Percentiles rank a stretch among this genome's conserved stretches.
Conservation (phyloP, 805 yeast genomes). For the Pichia occidentalis region DNA sequence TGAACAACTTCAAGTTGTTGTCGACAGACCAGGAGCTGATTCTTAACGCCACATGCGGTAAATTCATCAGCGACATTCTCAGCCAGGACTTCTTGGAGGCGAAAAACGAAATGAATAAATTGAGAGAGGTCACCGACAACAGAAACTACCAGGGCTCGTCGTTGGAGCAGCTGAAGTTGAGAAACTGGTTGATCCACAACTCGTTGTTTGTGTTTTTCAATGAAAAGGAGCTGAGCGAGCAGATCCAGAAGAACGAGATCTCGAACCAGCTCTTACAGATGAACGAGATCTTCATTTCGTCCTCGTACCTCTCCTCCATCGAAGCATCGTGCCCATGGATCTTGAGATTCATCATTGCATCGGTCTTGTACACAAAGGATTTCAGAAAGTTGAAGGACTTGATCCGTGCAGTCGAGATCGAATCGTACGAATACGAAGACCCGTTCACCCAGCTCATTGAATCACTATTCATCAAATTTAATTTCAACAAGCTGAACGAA, state of each 20-base stretch:
- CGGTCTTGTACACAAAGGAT: slow-evolving; percentile 39
- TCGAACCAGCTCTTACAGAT: slow-evolving; percentile 38
- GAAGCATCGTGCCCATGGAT: slow-evolving; percentile 73
- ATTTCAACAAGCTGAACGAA: slow-evolving; percentile 46
- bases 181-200: slow-evolving; percentile 69
- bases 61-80: slow-evolving; percentile 54
- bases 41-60: slow-evolving; percentile 62
- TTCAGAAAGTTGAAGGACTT: slow-evolving; percentile 52
- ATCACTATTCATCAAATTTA: slow-evolving; percentile 51
- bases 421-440: slow-evolving; percentile 57
- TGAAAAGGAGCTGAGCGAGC: slow-evolving; percentile 8
- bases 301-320: slow-evolving; percentile 57
- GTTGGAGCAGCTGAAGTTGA: slow-evolving; percentile 51
- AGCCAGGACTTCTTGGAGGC: slow-evolving; percentile 48
- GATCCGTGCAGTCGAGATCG: slow-evolving; percentile 51
- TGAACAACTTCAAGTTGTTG: slow-evolving; percentile 50
- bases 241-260: neutral
- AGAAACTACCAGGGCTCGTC: slow-evolving; percentile 45
- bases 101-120: slow-evolving; percentile 43
- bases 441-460: slow-evolving; percentile 54
- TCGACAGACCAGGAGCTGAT: slow-evolving; percentile 45
- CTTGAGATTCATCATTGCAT: slow-evolving; percentile 55
- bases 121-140: slow-evolving; percentile 54
- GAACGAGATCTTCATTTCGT: slow-evolving; percentile 50
- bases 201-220: slow-evolving; percentile 53